Evolutionary conservation across 306 rosid species (phyloP).

Genomic region (Hylodesmum podocarpum): DNA sequence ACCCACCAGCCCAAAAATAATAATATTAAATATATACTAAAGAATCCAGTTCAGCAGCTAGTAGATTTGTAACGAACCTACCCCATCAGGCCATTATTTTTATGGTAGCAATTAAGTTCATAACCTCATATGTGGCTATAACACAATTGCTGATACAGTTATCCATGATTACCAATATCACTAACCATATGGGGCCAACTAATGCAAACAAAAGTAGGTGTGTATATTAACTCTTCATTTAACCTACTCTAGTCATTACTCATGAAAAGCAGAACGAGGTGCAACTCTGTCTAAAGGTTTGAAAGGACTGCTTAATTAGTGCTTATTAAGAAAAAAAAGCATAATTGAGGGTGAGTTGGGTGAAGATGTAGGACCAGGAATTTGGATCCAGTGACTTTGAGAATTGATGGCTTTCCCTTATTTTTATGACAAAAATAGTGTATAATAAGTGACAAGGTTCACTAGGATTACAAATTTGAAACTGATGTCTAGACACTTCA

Average conservation of each 20-base stretch:
- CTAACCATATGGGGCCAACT: background rate
- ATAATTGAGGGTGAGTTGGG: background rate
- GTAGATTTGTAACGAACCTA: background rate
- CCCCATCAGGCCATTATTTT: background rate
- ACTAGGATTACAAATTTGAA: background rate
- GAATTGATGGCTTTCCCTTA: too few species aligned
- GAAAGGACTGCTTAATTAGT: background rate
- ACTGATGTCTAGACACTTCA: background rate
- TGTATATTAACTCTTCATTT: background rate
- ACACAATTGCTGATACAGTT: background rate
- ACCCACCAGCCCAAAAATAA: conserved; percentile 1
- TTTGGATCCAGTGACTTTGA: too few species aligned
- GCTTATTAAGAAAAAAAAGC: conserved; percentile 11
- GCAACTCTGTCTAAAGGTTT: background rate
- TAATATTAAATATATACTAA: background rate
- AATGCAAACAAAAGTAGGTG: background rate
- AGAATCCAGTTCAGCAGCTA: background rate
- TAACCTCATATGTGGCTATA: background rate
- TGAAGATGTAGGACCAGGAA: conserved; percentile 1
- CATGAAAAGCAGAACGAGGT: background rate
- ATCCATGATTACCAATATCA: background rate
- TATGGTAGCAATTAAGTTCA: background rate
- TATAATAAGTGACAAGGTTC: too few species aligned
- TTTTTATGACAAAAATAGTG: too few species aligned
- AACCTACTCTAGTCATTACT: conserved; percentile 1